Percentiles rank a stretch among this genome's conserved stretches.
Evolutionary conservation across 768 basidiomycete species (phyloP).

Genomic region (Porphyrellus cyaneotinctus): DNA sequence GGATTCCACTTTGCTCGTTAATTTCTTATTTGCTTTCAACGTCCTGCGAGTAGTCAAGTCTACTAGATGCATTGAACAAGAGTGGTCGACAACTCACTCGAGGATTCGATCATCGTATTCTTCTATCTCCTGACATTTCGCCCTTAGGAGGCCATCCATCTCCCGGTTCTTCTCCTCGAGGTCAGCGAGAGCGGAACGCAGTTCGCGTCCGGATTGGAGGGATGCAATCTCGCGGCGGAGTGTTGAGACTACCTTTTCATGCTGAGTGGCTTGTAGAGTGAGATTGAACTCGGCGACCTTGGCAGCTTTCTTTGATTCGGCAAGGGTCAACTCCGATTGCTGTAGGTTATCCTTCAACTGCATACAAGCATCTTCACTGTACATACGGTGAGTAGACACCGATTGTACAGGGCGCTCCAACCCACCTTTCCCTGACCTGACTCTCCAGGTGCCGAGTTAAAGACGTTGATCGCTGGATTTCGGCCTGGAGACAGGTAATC

Average conservation of each 20-base stretch:
- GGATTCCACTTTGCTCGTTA: constrained; percentile 63
- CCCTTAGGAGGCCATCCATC: constrained; percentile 68
- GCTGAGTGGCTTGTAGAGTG: constrained; percentile 59
- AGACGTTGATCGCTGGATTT: constrained; percentile 60
- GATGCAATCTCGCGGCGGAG: constrained; percentile 54
- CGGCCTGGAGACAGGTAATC: constrained; percentile 57
- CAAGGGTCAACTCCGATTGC: constrained; percentile 40
- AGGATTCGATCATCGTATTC: constrained; percentile 79
- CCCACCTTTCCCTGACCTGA: constrained; percentile 60
- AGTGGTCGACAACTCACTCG: constrained; percentile 44
- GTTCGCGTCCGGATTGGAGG: constrained; percentile 50
- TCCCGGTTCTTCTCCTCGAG: constrained; percentile 68
- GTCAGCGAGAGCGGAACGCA: constrained; percentile 52
- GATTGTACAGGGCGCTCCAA: neutral
- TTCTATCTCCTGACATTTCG: constrained; percentile 75
- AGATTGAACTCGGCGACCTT: constrained; percentile 66
- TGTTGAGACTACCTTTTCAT: constrained; percentile 57
- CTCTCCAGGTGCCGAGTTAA: constrained; percentile 59
- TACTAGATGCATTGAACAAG: constrained; percentile 3
- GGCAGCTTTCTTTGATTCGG: constrained; percentile 52
- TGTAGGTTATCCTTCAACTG: constrained; percentile 40
- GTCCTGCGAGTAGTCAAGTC: constrained; percentile 42
- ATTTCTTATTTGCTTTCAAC: constrained; percentile 77
- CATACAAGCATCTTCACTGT: constrained; percentile 46
- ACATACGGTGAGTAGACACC: constrained; percentile 5